Evolutionary conservation across 2,329 filamentous ascomycete species (phyloP), one percentile per base, ranked within the genome.

Genomic region (Beauveria sp.): DNA sequence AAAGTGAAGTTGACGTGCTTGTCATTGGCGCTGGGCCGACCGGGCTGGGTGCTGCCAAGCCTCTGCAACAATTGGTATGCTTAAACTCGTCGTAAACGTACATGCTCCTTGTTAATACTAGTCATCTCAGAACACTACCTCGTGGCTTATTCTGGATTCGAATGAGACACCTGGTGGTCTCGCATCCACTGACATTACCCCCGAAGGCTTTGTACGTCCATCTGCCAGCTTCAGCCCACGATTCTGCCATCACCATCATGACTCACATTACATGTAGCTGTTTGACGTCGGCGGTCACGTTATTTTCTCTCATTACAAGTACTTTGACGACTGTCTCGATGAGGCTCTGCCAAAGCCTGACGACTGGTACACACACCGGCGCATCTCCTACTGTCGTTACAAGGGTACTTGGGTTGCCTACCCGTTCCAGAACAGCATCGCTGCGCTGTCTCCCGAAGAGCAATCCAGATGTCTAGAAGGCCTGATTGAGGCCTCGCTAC

Each of bases 291-390:
- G 91, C 73, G 91, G 91, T 69, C 91, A 96, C 78, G 91, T 96
- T 77, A 95, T 96, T 79, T 96, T 96, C 83, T 96, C 91, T 69
- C 91, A 96, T 83, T 96, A 96, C 87, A 96, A 95, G 80, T 96
- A 96, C 85, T 96, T 96, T 75, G 92, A 96, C 79, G 92, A 96
- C 80, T 93, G 89, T 80, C 89, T 96, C 73, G 5, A 51, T 18
- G 56, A 59, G 48, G 56, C 56, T 2, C 56, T 51, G 5, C 56
- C 56, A 2, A 4, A 5, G 24, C 24, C 42, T 14, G 26, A 38
- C 10, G 92, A 96, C 80, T 96, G 92, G 92, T 96, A 88, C 78
- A 89, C 86, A 67, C 92, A 96, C 81, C 88, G 96, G 81, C 91
- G 92, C 75, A 91, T 96, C 77, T 96, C 91, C 64, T 96, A 96